Evolutionary conservation across 805 yeast species (phyloP), one percentile per base, ranked within the genome.

Genomic region (Phaffomyces thermotolerans): DNA sequence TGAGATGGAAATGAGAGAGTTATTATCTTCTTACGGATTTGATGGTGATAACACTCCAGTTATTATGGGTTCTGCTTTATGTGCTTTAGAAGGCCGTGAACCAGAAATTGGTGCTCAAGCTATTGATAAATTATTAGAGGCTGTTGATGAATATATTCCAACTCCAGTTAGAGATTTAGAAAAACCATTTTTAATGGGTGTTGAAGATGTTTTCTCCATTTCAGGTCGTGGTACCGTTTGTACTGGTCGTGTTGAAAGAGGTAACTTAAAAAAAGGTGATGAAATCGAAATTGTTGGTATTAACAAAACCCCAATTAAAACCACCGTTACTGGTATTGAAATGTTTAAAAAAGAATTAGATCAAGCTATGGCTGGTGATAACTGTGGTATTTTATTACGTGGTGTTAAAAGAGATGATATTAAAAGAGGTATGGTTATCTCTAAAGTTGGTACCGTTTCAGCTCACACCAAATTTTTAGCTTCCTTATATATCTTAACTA

Each of bases 151-250:
- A 65, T 75, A 82, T 73, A 89, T 93, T 54, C 99, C 99, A 64
- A 90, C 97, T 51, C 99, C 99, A 57, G 72, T 71, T 57, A 89
- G 99, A 76, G 97, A 93, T 66, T 77, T 91, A 58, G 97, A 89
- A 59, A 87, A 89, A 71, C 90, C 97, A 55, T 93, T 93, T 79
- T 72, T 93, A 70, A 81, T 93, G 85, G 97, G 98, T 52, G 81
- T 93, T 57, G 99, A 93, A 76, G 96, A 88, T 62, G 90, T 89
- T 51, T 93, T 91, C 79, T 88, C 98, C 47, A 93, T 93, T 57
- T 87, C 98, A 37, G 99, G 99, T 72, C 91, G 99, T 81, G 99
- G 99, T 74, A 93, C 99, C 48, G 99, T 93, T 56, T 96, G 87
- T 60, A 86, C 98, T 45, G 99, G 99, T 67, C 86, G 98, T 73